phyloP scores from a whole-genome alignment of 805 yeast species.

The Myxozyma udenii region DNA sequence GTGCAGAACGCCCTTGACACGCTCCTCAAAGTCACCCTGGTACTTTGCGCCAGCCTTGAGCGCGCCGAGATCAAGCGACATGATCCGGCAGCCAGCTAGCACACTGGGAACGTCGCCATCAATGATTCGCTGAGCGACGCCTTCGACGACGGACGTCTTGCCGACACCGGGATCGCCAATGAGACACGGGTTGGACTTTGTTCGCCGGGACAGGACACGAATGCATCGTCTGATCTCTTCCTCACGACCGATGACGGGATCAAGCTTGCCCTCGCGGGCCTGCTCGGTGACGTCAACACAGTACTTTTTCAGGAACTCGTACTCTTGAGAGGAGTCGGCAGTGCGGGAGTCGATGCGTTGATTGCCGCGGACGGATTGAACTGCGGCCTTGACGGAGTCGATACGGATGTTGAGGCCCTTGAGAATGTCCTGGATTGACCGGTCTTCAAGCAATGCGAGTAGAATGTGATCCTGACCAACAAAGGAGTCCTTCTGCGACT shows the following conservation, averaged over 20 bases:
- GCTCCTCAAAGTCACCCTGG: slow-evolving; percentile 98
- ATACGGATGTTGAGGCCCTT: slow-evolving; percentile 67
- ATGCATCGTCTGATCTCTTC: slow-evolving; percentile 96
- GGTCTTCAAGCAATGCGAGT: slow-evolving; percentile 78
- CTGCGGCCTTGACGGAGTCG: slow-evolving; percentile 73
- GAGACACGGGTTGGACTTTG: slow-evolving; percentile 92
- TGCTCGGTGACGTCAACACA: slow-evolving; percentile 91
- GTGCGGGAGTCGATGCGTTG: slow-evolving; percentile 89
- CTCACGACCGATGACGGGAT: slow-evolving; percentile 98
- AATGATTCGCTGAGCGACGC: slow-evolving; percentile 94
- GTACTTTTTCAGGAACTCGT: slow-evolving; percentile 82
- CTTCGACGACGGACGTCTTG: slow-evolving; percentile 96
- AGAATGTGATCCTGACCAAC: slow-evolving; percentile 93
- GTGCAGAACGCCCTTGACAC: slow-evolving; percentile 91
- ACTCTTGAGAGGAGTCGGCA: slow-evolving; percentile 83
- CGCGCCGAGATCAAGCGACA: slow-evolving; percentile 91
- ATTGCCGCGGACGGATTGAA: slow-evolving; percentile 78
- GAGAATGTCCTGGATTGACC: slow-evolving; percentile 63
- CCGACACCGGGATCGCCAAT: slow-evolving; percentile 99
- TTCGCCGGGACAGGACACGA: slow-evolving; percentile 92
- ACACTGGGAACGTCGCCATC: slow-evolving; percentile 94
- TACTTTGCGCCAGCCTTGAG: slow-evolving; percentile 98
- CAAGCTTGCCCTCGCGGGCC: slow-evolving; percentile 91
- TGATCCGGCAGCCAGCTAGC: slow-evolving; percentile 73
- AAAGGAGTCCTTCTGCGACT: slow-evolving; percentile 84